Percentiles rank a stretch among this genome's conserved stretches.
These are phyloP conservation scores for Volvox carteri DNA, from an alignment of 163 green algal species.

Conservation along the genomic window DNA sequence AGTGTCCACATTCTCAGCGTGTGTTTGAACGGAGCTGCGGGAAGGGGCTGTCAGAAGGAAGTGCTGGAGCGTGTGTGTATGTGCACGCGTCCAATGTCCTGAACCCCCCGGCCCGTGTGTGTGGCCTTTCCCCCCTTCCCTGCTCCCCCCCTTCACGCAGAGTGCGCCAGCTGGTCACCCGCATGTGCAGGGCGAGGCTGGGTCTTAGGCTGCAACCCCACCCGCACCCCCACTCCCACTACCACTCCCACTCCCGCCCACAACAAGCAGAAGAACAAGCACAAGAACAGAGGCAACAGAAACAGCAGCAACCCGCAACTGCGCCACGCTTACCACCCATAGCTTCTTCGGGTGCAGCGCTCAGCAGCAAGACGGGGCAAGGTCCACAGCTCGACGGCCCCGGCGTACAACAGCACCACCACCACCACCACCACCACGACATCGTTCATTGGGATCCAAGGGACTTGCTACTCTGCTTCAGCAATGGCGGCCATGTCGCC, in stretches of 20 bases:
- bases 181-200: constrained; percentile 28
- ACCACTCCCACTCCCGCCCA: not conserved
- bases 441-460: not conserved
- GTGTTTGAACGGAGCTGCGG: too few species aligned
- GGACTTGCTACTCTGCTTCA: constrained; percentile 17
- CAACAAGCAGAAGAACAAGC: not conserved
- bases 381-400: not conserved
- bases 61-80: not conserved
- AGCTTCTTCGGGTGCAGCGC: too few species aligned
- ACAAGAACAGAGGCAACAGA: not conserved
- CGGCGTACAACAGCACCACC: not conserved
- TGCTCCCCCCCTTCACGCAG: not conserved
- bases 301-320: not conserved
- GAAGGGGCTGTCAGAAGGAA: too few species aligned
- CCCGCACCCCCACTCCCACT: not conserved
- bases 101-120: too few species aligned
- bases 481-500: not conserved
- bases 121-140: too few species aligned
- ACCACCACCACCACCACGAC: not conserved
- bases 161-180: constrained; percentile 26
- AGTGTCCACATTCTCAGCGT: too few species aligned
- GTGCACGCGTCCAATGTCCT: too few species aligned
- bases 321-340: too few species aligned
- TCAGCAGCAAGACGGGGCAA: not conserved
- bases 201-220: constrained; percentile 4